Evolutionary conservation across 1,139 yeast species (phyloP).

Genomic region (Barnettozyma hawaiiensis): DNA sequence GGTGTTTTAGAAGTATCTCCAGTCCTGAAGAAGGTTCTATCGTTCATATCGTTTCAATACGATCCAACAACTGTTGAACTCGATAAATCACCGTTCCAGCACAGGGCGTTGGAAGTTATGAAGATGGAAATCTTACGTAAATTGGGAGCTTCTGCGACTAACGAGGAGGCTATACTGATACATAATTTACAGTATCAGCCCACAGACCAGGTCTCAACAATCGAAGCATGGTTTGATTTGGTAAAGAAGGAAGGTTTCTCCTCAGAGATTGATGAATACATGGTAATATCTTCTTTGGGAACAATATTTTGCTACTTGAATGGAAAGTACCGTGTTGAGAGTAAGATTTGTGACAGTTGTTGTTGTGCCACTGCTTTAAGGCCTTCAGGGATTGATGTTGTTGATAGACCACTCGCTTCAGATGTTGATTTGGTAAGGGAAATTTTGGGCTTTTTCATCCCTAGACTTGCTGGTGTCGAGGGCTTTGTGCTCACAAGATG

Average conservation of each 20-base stretch:
- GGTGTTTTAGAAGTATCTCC: slow-evolving; percentile 5
- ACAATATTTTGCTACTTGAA: slow-evolving; percentile 38
- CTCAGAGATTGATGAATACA: slow-evolving; percentile 7
- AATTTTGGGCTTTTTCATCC: slow-evolving; percentile 25
- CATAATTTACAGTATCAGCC: slow-evolving; percentile 4
- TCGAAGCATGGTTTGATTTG: slow-evolving; percentile 6
- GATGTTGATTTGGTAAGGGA: slow-evolving; percentile 11
- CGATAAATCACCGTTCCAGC: slow-evolving; percentile 11
- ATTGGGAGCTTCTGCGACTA: slow-evolving; percentile 1
- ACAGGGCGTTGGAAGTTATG: slow-evolving; percentile 12
- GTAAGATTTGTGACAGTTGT: slow-evolving; percentile 39
- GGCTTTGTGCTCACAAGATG: slow-evolving; percentile 35
- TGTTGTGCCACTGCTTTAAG: slow-evolving; percentile 32
- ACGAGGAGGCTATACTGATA: slow-evolving; percentile 1
- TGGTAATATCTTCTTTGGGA: slow-evolving; percentile 32
- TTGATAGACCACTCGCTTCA: slow-evolving; percentile 26
- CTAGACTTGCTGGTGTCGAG: slow-evolving; percentile 15
- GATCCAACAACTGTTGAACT: slow-evolving; percentile 2
- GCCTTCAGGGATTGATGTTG: slow-evolving; percentile 23
- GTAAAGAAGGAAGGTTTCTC: not conserved
- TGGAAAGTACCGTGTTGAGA: slow-evolving; percentile 31
- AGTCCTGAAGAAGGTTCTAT: slow-evolving; percentile 12
- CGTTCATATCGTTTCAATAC: slow-evolving; percentile 8
- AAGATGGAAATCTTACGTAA: slow-evolving; percentile 10
- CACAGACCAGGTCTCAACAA: not conserved